phyloP scores from a whole-genome alignment of 148 eudicot species.

The Diospyros kaki region DNA sequence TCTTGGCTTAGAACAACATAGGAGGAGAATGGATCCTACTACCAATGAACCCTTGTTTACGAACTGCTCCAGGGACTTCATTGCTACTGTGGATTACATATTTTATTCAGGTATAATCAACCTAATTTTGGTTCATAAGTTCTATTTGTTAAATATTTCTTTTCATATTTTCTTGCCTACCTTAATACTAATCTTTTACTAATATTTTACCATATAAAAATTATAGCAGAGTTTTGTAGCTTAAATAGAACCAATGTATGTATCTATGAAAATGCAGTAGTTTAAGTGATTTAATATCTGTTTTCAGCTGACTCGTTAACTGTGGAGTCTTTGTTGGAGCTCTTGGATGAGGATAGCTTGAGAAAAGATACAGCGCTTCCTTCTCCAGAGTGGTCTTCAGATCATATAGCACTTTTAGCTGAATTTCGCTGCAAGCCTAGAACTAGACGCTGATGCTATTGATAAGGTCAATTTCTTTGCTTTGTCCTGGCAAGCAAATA shows the following conservation, averaged over 20 bases:
- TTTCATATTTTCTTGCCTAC: neutral
- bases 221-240: neutral
- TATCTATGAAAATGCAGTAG: neutral
- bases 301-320: slow-evolving; percentile 91
- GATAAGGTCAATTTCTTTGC: slow-evolving; percentile 20
- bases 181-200: neutral
- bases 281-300: slow-evolving; percentile 4
- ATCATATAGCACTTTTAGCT: slow-evolving; percentile 94
- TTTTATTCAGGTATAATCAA: slow-evolving; percentile 74
- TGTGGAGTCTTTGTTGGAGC: slow-evolving; percentile 92
- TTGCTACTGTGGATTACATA: slow-evolving; percentile 95
- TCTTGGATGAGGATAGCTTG: slow-evolving; percentile 90
- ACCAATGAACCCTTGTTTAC: slow-evolving; percentile 93
- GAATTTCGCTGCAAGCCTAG: slow-evolving; percentile 95
- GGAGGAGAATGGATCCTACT: slow-evolving; percentile 75
- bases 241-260: neutral
- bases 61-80: slow-evolving; percentile 91
- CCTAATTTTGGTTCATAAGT: neutral
- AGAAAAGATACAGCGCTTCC: slow-evolving; percentile 99
- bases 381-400: slow-evolving; percentile 99
- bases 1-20: slow-evolving; percentile 70
- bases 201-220: neutral
- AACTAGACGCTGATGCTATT: slow-evolving; percentile 57
- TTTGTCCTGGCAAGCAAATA: neutral
- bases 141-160: neutral